These are phyloP conservation scores for Paraphaeosphaeria sporulosa DNA, from an alignment of 2,329 filamentous ascomycete species.

Conservation along the genomic window DNA sequence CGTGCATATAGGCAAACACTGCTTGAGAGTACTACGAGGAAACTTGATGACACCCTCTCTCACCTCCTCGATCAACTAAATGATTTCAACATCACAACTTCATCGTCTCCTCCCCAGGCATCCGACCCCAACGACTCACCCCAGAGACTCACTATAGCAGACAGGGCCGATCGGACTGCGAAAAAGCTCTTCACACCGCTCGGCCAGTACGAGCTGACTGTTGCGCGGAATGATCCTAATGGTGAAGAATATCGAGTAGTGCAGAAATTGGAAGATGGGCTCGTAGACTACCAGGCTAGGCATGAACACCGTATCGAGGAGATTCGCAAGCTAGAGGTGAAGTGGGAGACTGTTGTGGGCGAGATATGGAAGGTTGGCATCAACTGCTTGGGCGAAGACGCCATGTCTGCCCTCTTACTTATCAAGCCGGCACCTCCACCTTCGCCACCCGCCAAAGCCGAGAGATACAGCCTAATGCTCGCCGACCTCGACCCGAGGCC, in stretches of 20 bases:
- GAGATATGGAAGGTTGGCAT: constrained; percentile 43
- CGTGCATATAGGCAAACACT: constrained; percentile 35
- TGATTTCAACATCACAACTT: constrained; percentile 8
- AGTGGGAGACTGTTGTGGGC: constrained; percentile 37
- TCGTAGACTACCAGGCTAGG: constrained; percentile 29
- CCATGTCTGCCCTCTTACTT: constrained; percentile 30
- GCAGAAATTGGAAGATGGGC: constrained; percentile 27
- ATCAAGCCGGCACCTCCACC: not conserved
- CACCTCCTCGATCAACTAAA: constrained; percentile 22
- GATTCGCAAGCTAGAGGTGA: constrained; percentile 27
- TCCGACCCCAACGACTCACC: constrained; percentile 19
- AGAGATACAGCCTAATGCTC: constrained; percentile 21
- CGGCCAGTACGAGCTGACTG: constrained; percentile 24
- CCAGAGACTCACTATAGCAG: constrained; percentile 25
- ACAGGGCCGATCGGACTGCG: constrained; percentile 27
- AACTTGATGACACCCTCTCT: constrained; percentile 32
- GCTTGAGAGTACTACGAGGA: constrained; percentile 23
- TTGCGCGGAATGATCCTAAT: constrained; percentile 17
- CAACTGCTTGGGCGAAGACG: constrained; percentile 29
- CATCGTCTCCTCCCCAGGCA: constrained; percentile 13
- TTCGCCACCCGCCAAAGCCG: constrained; percentile 7
- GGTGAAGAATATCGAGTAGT: constrained; percentile 20
- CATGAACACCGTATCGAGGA: constrained; percentile 29
- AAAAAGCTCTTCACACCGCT: constrained; percentile 30
- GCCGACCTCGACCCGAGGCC: constrained; percentile 26